Evolutionary conservation across 2,329 filamentous ascomycete species (phyloP), one percentile per base, ranked within the genome.

Genomic region (Alternaria solani): DNA sequence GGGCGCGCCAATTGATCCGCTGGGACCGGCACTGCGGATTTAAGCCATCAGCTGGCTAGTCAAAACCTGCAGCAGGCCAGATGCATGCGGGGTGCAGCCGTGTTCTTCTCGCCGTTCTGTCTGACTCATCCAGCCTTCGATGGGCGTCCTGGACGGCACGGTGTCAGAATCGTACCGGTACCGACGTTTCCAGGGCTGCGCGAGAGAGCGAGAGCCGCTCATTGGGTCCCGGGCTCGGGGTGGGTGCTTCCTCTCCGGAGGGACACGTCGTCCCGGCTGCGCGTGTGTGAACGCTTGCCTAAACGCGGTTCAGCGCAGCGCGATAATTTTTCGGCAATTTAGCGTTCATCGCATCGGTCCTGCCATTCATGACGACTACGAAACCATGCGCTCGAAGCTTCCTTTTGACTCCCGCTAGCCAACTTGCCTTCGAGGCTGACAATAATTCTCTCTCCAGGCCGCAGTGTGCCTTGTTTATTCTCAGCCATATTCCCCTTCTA

Each of bases 371-470:
- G 68, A 71, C 68, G 68, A 68, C 64, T 63, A 68, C 65, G 62
- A 36, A 71, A 46, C 38, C 57, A 59, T 52, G 38, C 64, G 63
- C 68, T 71, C 67, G 69, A 72, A 71, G 55, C 69, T 72, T 72
- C 69, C 62, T 53, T 71, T 48, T 63, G 63, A 59, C 63, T 69
- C 64, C 66, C 68, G 67, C 73, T 75, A 73, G 58, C 59, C 46
- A 60, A 53, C 43, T 68, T 64, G 67, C 67, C 69, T 57, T 63
- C 55, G 62, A 55, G 67, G 63, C 63, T 64, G 44, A 66, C 58
- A 69, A 61, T 68, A 63, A n/a, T n/a, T 71, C 61, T 64, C 58
- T 57, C 64, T 69, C 67, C 62, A 73, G 72, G 74, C 72, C 68
- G 62, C 63, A 55, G 64, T 59, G 65, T 62, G 69, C 62, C 67